Evolutionary conservation across 2,329 filamentous ascomycete species (phyloP).

Genomic region (Exserohilum rostratum): DNA sequence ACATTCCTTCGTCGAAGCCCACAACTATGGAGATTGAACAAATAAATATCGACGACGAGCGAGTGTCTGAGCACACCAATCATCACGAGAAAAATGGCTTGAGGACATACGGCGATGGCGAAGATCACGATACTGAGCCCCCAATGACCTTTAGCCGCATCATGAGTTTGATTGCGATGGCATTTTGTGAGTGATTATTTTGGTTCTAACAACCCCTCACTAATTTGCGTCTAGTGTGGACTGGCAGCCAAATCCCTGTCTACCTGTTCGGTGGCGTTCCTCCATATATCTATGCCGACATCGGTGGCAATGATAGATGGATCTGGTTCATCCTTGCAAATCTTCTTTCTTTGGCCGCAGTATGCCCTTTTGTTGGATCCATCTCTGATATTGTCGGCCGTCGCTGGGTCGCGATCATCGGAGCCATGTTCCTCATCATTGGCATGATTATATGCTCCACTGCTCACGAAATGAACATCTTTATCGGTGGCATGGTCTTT

Average conservation of each 20-base stretch:
- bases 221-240: conserved; percentile 54
- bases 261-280: conserved; percentile 36
- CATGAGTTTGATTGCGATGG: conserved; percentile 59
- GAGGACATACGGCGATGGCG: conserved; percentile 40
- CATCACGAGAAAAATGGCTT: conserved; percentile 52
- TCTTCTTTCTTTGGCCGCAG: conserved; percentile 60
- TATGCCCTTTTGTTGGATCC: conserved; percentile 67
- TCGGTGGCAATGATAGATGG: conserved; percentile 66
- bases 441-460: conserved; percentile 41
- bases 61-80: not conserved
- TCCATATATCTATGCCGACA: conserved; percentile 62
- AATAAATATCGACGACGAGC: not conserved
- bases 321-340: conserved; percentile 61
- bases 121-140: conserved; percentile 19
- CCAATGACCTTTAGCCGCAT: conserved; percentile 38
- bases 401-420: conserved; percentile 37
- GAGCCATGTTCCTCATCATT: conserved; percentile 42
- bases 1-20: not conserved
- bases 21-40: not conserved
- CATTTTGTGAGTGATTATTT: conserved; percentile 11
- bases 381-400: conserved; percentile 41
- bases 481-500: conserved; percentile 51
- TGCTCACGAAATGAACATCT: conserved; percentile 34
- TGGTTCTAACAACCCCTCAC: not conserved
- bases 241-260: conserved; percentile 65